Evolutionary conservation across 148 eudicot species (phyloP).

Genomic region (Camellia japonica): DNA sequence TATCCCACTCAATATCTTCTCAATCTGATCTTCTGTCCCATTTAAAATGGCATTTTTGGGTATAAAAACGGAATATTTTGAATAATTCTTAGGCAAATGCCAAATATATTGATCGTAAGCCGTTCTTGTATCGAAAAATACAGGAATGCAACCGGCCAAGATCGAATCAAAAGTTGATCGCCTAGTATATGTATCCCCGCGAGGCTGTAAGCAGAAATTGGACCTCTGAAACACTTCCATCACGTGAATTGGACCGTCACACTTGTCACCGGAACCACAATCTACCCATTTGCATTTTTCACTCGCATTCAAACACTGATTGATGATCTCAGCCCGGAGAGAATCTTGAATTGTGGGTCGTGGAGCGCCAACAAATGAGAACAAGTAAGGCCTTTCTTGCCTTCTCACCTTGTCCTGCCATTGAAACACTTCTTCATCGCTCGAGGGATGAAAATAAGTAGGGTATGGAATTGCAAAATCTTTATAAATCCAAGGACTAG

Average conservation of each 20-base stretch:
- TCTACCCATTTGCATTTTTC: slow-evolving; percentile 44
- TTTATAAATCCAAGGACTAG: slow-evolving; percentile 45
- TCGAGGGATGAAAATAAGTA: slow-evolving; percentile 4
- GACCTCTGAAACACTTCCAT: slow-evolving; percentile 60
- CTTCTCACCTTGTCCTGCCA: background rate
- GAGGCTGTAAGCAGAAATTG: slow-evolving; percentile 68
- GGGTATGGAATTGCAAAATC: slow-evolving; percentile 79
- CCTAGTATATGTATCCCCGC: slow-evolving; percentile 67
- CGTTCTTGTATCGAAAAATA: slow-evolving; percentile 66
- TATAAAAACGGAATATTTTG: slow-evolving; percentile 64
- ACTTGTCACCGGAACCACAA: slow-evolving; percentile 37
- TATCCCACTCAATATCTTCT: slow-evolving; percentile 38
- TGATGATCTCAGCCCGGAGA: slow-evolving; percentile 44
- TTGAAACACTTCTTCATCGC: background rate
- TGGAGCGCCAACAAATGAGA: slow-evolving; percentile 49
- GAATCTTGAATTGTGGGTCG: slow-evolving; percentile 50
- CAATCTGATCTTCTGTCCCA: slow-evolving; percentile 35
- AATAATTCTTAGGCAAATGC: slow-evolving; percentile 55
- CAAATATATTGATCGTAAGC: slow-evolving; percentile 61
- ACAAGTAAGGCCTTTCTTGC: background rate
- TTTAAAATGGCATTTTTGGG: slow-evolving; percentile 42
- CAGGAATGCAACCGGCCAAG: slow-evolving; percentile 25
- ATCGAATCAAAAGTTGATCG: slow-evolving; percentile 73
- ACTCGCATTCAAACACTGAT: slow-evolving; percentile 40
- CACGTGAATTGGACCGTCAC: slow-evolving; percentile 39